A percentile compares a stretch with the other conserved stretches of the same genome.
phyloP scores from a whole-genome alignment of 2,329 filamentous ascomycete species.

The Penicillium expansum region DNA sequence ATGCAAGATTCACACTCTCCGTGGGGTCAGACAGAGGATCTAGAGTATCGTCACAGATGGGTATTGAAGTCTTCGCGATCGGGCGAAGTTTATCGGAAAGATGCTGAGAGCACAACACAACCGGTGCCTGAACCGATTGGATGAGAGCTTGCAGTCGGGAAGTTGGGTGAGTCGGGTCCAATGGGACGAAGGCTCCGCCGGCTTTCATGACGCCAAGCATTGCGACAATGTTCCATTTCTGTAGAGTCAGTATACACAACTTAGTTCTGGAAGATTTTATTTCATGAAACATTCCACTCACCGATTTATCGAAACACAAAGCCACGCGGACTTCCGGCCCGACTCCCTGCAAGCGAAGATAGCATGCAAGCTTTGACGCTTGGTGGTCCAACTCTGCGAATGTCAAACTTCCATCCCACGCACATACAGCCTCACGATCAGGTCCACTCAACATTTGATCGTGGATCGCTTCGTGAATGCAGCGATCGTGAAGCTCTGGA shows the following conservation, averaged over 20 bases:
- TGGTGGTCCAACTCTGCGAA: constrained; percentile 39
- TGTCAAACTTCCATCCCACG: constrained; percentile 43
- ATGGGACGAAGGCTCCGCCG: constrained; percentile 43
- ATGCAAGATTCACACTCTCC: constrained; percentile 15
- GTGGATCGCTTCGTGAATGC: constrained; percentile 39
- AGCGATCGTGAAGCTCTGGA: constrained; percentile 39
- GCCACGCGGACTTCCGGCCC: constrained; percentile 38
- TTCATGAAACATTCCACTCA: constrained; percentile 17
- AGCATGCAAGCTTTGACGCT: constrained; percentile 37
- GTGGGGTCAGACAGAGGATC: constrained; percentile 21
- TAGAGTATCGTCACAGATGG: constrained; percentile 28
- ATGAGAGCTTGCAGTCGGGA: constrained; percentile 37
- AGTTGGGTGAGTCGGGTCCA: constrained; percentile 41
- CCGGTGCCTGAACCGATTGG: constrained; percentile 31
- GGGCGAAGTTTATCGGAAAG: constrained; percentile 21
- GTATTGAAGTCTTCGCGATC: constrained; percentile 28
- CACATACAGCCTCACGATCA: constrained; percentile 34
- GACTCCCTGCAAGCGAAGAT: constrained; percentile 41
- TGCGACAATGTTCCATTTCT: constrained; percentile 45
- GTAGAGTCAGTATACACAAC: constrained; percentile 8
- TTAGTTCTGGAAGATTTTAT: background rate
- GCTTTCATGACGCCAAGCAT: constrained; percentile 44
- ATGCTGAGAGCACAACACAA: constrained; percentile 35
- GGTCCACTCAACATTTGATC: constrained; percentile 38
- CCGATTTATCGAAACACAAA: constrained; percentile 45